Evolutionary conservation across 208 protist genomes (phyloP).

Genomic region (Angomonas deanei): DNA sequence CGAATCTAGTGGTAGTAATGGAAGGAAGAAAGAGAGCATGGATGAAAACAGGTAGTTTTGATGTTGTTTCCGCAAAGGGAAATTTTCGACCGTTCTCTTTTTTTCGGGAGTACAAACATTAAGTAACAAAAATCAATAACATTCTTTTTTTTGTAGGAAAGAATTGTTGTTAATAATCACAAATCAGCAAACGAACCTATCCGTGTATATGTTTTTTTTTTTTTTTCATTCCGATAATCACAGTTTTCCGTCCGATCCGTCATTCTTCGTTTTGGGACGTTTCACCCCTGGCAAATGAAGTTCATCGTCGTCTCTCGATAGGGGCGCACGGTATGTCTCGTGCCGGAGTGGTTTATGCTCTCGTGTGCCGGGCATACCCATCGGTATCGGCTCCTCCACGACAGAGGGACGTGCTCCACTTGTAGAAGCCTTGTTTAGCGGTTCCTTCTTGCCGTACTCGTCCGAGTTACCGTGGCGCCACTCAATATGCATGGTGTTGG

Average conservation of each 20-base stretch:
- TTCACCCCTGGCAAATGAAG: constrained; percentile 33
- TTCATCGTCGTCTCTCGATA: constrained; percentile 17
- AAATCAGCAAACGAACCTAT: not conserved
- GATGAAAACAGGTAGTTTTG: too few species aligned
- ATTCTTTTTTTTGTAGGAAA: too few species aligned
- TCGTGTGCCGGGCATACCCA: constrained; percentile 18
- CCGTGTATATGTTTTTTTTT: not conserved
- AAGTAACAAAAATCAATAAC: not conserved
- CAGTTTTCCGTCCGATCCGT: too few species aligned
- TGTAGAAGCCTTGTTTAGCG: not conserved
- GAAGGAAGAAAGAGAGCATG: not conserved
- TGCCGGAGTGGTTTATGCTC: not conserved
- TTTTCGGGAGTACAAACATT: not conserved
- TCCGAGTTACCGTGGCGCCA: constrained; percentile 19
- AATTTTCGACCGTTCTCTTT: not conserved
- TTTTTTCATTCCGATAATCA: constrained; percentile 11
- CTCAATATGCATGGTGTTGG: constrained; percentile 55
- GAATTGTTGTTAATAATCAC: not conserved
- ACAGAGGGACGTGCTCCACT: not conserved
- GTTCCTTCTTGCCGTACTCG: not conserved
- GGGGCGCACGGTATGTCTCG: not conserved
- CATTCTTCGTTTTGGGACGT: too few species aligned
- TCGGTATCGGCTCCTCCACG: constrained; percentile 3
- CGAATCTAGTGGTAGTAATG: too few species aligned
- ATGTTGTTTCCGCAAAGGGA: not conserved